Conservation (phyloP, 495 filamentous ascomycete species). For the Neurospora sp. region DNA sequence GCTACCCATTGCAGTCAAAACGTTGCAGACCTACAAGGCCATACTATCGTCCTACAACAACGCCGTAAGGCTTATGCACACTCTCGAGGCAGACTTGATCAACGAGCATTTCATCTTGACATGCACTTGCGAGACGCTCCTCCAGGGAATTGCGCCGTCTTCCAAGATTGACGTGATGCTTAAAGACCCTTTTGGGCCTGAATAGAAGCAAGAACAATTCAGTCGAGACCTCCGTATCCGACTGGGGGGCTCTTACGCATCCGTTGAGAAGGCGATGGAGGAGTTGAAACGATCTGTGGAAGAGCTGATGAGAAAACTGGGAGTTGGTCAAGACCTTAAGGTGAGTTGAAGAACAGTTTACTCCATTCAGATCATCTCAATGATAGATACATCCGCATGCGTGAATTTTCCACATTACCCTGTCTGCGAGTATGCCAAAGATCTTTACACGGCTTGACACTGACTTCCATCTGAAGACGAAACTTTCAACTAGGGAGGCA, state of each 20-base stretch:
- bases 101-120: not conserved
- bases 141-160: not conserved
- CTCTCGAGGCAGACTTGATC: not conserved
- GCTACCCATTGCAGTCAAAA: slow-evolving; percentile 24
- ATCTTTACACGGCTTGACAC: too few relatives aligned
- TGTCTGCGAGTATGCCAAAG: too few relatives aligned
- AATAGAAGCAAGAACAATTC: not conserved
- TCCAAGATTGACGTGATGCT: not conserved
- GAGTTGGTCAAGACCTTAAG: too few relatives aligned
- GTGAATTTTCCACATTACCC: too few relatives aligned
- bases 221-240: not conserved
- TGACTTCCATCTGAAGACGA: too few relatives aligned
- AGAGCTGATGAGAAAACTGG: not conserved
- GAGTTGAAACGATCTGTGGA: not conserved
- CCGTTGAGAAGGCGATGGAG: not conserved
- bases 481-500: not conserved
- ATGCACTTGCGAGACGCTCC: not conserved
- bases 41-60: slow-evolving; percentile 16
- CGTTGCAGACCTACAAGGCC: slow-evolving; percentile 21
- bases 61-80: not conserved
- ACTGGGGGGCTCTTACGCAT: not conserved
- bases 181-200: not conserved
- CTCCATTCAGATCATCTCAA: too few relatives aligned
- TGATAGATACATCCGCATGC: too few relatives aligned
- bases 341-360: too few relatives aligned